Evolutionary conservation across 2,329 filamentous ascomycete genomes (phyloP).

Genomic region (Nemania sp.): DNA sequence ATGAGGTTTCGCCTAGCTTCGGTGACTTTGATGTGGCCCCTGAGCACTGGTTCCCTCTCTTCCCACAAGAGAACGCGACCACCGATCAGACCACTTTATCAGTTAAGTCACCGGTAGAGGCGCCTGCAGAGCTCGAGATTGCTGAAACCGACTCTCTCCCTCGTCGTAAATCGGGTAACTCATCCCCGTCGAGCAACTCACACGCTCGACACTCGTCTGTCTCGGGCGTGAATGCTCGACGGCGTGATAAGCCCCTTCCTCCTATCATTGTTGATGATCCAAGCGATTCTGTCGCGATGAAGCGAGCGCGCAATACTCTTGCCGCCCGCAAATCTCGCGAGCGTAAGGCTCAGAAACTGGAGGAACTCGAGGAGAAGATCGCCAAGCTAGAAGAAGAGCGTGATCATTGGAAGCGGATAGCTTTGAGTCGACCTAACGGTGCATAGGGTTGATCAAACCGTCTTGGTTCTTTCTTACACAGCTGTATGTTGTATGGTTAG

Average conservation of each 20-base stretch:
- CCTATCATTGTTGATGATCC: conserved; percentile 82
- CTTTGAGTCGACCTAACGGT: conserved; percentile 55
- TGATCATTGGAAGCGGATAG: conserved; percentile 73
- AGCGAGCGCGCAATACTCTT: conserved; percentile 93
- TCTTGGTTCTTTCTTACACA: conserved; percentile 45
- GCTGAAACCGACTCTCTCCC: conserved; percentile 55
- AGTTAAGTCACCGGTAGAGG: conserved; percentile 58
- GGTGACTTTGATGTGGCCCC: conserved; percentile 68
- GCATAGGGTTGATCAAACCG: conserved; percentile 37
- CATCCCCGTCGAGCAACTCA: conserved; percentile 57
- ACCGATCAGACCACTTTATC: conserved; percentile 45
- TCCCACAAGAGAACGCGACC: conserved; percentile 61
- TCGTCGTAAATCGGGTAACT: conserved; percentile 62
- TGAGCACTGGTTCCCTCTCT: conserved; percentile 78
- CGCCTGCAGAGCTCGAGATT: conserved; percentile 63
- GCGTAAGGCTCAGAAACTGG: conserved; percentile 82
- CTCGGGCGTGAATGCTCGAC: conserved; percentile 77
- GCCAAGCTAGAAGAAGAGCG: conserved; percentile 74
- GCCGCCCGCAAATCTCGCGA: conserved; percentile 93
- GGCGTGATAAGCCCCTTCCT: conserved; percentile 83
- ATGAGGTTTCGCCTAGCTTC: conserved; percentile 84
- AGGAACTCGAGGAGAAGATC: conserved; percentile 80
- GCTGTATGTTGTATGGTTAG: conserved; percentile 49
- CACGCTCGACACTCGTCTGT: conserved; percentile 73
- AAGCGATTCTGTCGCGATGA: conserved; percentile 81